phyloP scores from a whole-genome alignment of 2,329 filamentous ascomycete genomes.

The Claviceps africana region DNA sequence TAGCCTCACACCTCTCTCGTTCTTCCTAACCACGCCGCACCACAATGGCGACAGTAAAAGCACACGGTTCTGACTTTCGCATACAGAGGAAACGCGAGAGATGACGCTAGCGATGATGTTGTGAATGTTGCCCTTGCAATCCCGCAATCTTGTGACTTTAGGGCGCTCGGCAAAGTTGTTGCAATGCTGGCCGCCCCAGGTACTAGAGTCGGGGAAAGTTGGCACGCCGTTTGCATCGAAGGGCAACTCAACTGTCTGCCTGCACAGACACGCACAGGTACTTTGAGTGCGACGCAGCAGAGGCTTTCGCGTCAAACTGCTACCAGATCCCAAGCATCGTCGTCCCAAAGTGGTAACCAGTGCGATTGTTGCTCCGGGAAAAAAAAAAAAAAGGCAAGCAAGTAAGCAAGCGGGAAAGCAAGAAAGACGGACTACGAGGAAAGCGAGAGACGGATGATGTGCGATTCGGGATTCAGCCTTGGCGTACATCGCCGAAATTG shows the following conservation, averaged over 20 bases:
- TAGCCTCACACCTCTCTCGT: background rate
- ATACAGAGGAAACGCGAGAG: too few species aligned
- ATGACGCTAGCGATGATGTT: too few species aligned
- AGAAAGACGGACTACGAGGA: background rate
- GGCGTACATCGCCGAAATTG: background rate
- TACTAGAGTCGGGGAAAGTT: background rate
- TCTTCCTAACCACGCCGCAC: background rate
- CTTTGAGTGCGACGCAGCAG: background rate
- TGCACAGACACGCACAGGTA: background rate
- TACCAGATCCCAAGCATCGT: background rate
- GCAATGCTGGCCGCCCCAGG: background rate
- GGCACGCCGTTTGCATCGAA: background rate
- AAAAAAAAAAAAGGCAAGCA: background rate
- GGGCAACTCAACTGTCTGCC: background rate
- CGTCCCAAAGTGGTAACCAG: constrained; percentile 4
- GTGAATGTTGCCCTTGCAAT: too few species aligned
- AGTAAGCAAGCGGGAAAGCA: background rate
- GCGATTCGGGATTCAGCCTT: background rate
- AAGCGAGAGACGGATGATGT: background rate
- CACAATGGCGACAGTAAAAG: background rate
- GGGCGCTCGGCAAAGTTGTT: too few species aligned
- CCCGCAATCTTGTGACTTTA: too few species aligned
- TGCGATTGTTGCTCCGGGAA: constrained; percentile 2
- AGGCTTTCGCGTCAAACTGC: background rate
- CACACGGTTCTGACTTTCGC: too few species aligned